Evolutionary conservation across 139 green algal genomes (phyloP).

Genomic region (Nannochloris sp.): DNA sequence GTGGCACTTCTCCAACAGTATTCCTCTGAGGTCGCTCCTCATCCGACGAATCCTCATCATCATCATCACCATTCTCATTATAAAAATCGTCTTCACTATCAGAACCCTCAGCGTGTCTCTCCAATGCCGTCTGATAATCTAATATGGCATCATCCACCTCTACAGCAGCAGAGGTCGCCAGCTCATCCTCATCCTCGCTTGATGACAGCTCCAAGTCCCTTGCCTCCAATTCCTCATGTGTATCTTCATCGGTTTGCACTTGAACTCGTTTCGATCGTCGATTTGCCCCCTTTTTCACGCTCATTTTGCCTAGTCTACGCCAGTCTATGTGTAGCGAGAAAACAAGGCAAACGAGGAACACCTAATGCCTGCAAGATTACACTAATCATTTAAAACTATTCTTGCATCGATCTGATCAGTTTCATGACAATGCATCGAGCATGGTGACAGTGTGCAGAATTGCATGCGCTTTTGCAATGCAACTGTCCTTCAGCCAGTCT

Average conservation of each 20-base stretch:
- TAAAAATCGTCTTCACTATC: constrained; percentile 13
- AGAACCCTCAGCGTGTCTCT: neutral
- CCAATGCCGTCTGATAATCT: constrained; percentile 27
- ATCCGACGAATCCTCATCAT: constrained; percentile 78
- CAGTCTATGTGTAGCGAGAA: too few relatives aligned
- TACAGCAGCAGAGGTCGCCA: constrained; percentile 30
- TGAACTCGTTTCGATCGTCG: too few relatives aligned
- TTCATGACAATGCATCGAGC: too few relatives aligned
- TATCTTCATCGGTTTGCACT: neutral
- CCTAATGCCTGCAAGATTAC: too few relatives aligned
- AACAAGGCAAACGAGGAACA: too few relatives aligned
- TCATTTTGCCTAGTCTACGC: too few relatives aligned
- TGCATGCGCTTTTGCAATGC: too few relatives aligned
- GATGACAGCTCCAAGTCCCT: constrained; percentile 29
- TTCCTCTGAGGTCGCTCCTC: constrained; percentile 80
- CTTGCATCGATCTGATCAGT: too few relatives aligned
- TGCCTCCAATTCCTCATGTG: constrained; percentile 6
- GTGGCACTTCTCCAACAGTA: constrained; percentile 81
- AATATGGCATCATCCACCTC: constrained; percentile 44
- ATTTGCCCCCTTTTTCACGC: too few relatives aligned
- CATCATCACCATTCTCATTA: constrained; percentile 8
- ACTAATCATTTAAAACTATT: too few relatives aligned
- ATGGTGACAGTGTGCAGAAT: too few relatives aligned
- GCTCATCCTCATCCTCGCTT: constrained; percentile 37
- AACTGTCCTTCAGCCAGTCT: too few relatives aligned